Base-by-base conservation (phyloP, 805 yeast species). In the Allodekkera sacchari region DNA sequence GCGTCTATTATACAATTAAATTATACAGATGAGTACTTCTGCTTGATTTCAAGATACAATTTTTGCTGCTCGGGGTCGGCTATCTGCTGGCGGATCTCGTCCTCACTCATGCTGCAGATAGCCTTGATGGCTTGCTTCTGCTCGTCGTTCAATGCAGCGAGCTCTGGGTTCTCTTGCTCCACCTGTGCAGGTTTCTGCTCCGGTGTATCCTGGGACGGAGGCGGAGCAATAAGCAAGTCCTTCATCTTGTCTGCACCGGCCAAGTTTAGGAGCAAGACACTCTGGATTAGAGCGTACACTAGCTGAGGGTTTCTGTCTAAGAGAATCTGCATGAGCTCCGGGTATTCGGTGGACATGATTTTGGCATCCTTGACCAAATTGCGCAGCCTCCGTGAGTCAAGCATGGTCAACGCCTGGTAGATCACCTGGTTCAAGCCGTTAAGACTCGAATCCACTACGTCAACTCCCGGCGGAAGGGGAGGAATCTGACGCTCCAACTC, bases 211-310 rank as follows among this genome's bases (percentile, higher is more conserved):
- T 18, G 7, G 12, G 10, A 9, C 12, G 7, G n/a, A 19, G 22
- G 7, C 13, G 7, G 15, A 4, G 18, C 22, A 27, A 10, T 9
- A 17, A 32, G 15, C 9, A 32, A 18, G 10, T 18, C 28, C 24
- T 45, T 46, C 16, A 57, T 38, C 11, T 44, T 42, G 0, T 48
- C 50, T 2, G 53, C 43, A 5, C 19, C 28, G 7, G 50, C 57
- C 22, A 47, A 42, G 18, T 56, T 62, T 27, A 57, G 52, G 37
- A 53, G 57, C 39, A 78, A 49, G 38, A 84, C 56, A 2, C 77
- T 63, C 48, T 88, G 96, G 3, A 87, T 89, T 18, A 84, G 61
- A 0, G 95, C 92, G 52, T 77, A 85, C 2, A 83, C 61, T 28
- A 89, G 61, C 52, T 89, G 96, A 0, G 96, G 96, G 36, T 77